Percentiles rank a stretch among this genome's conserved stretches.
Evolutionary conservation across 2,329 filamentous ascomycete species (phyloP).

Genomic region (Escovopsis sp.): DNA sequence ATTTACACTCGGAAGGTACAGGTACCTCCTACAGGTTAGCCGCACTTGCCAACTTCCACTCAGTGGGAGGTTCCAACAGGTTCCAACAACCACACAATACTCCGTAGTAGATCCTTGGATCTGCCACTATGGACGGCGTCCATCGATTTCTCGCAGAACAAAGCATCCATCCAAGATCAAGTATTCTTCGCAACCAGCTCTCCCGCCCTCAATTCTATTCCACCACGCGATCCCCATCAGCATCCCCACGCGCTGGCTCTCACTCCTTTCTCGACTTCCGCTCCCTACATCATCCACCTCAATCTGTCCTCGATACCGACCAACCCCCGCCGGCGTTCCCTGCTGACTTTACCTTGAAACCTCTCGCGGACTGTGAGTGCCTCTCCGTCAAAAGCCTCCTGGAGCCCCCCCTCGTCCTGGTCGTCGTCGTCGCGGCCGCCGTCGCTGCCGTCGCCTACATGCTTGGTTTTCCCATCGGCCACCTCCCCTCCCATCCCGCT

Average conservation of each 20-base stretch:
- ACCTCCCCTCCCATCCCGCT: neutral
- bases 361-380: conserved; percentile 19
- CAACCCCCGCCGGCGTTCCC: conserved; percentile 20
- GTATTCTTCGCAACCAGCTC: neutral
- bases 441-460: too few relatives aligned
- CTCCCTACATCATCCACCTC: neutral
- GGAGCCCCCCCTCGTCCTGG: conserved; percentile 3
- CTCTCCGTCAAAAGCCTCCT: conserved; percentile 10
- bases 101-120: neutral
- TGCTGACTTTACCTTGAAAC: conserved; percentile 24
- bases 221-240: neutral
- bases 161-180: conserved; percentile 1
- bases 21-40: neutral
- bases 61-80: conserved; percentile 7
- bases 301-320: neutral
- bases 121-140: conserved; percentile 17
- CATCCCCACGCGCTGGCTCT: neutral
- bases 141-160: conserved; percentile 6
- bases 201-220: neutral
- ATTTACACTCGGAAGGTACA: neutral
- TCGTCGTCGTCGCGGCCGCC: too few relatives aligned
- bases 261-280: neutral
- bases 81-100: conserved; percentile 6
- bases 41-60: neutral
- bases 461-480: too few relatives aligned